Conservation (phyloP, 495 filamentous ascomycete genomes). For the Aspergillus nidulans region DNA sequence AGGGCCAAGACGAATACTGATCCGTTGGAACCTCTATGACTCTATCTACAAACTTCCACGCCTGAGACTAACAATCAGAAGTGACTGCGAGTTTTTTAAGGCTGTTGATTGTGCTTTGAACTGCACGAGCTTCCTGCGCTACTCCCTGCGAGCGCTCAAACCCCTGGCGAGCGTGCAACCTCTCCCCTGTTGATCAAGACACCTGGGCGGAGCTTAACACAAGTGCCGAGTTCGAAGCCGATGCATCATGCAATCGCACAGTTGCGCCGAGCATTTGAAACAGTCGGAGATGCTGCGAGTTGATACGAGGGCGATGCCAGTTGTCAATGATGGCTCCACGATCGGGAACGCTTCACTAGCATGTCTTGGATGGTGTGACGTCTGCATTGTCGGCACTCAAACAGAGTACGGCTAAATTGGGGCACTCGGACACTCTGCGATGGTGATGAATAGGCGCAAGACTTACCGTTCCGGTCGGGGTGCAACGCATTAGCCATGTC, state of each 20-base stretch:
- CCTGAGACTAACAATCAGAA: too few relatives aligned
- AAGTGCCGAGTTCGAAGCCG: neutral
- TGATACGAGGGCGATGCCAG: neutral
- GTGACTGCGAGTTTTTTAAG: too few relatives aligned
- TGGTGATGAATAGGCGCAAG: neutral
- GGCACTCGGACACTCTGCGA: neutral
- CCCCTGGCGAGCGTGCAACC: neutral
- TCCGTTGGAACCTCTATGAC: too few relatives aligned
- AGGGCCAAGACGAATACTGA: too few relatives aligned
- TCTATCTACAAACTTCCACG: too few relatives aligned
- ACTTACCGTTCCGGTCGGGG: neutral
- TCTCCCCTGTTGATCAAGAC: neutral
- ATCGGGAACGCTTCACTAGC: neutral
- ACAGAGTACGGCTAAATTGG: neutral
- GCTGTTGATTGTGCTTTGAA: too few relatives aligned
- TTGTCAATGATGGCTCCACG: slow-evolving; percentile 1
- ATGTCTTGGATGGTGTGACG: slow-evolving; percentile 7
- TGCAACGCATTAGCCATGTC: neutral
- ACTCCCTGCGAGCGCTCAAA: neutral
- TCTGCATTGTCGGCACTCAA: neutral
- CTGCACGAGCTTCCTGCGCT: too few relatives aligned
- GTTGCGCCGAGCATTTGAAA: neutral
- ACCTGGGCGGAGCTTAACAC: neutral
- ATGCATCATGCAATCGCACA: neutral
- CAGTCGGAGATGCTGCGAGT: slow-evolving; percentile 13